Evolutionary conservation across 129 eudicot species (phyloP), one percentile per base, ranked within the genome.

Genomic region (Saussurea involucrata): DNA sequence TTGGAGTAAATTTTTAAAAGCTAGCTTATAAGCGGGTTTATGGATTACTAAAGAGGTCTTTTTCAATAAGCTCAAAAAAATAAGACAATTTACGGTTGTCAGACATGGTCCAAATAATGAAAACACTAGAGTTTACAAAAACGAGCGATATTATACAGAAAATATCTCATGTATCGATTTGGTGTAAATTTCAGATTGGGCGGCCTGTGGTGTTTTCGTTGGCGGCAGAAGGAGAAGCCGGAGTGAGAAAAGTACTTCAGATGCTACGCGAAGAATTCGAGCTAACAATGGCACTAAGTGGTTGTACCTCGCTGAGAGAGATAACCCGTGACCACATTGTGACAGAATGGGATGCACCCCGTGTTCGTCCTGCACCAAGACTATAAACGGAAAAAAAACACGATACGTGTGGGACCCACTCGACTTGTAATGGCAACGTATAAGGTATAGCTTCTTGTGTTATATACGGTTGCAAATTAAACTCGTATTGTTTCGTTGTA

Each of bases 211-310:
- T 92, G 68, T 92, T 86, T 64, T 84, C 94, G 0, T 88, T 95
- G 92, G 98, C 98, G 21, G 97, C 95, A 70, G 93, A 95, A 58
- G 98, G 97, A 78, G 98, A 95, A 83, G 88, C 90, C 3, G 98
- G 98, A 21, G 96, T 95, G n/a, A 89, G 78, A 72, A 91, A 91
- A 79, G 96, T 91, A 72, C 97, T 95, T 15, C 86, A 91, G 69
- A 95, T 95, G 97, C 44, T 95, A 68, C 92, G 92, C 2, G 97
- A 91, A 3, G 98, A 94, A 82, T 91, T 94, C 49, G 98, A 91
- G 88, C 76, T 94, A 32, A 89, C 98, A 0, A 94, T 94, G 98
- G 97, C 98, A 22, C 74, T 94, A 86, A 91, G 96, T 53, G 98
- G 98, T 11, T 89, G 96, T 63, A 89, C 88, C 58, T 80, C 98